Evolutionary conservation across 192 early-diverging fungal species (phyloP).

Genomic region (Linnemannia elongata): DNA sequence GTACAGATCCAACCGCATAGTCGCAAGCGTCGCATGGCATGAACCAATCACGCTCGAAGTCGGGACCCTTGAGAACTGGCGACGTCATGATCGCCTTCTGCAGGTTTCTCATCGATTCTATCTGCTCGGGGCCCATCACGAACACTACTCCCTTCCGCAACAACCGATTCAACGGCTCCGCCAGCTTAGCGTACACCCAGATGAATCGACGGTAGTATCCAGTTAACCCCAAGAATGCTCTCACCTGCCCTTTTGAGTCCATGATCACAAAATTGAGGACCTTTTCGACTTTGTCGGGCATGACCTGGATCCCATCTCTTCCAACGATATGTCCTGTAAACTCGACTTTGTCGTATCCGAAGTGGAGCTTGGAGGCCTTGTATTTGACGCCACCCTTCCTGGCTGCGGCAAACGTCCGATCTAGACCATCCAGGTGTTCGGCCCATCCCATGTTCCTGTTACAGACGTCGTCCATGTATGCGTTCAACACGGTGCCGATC

Average conservation of each 20-base stretch:
- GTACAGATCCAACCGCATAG: background rate
- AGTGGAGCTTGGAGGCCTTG: background rate
- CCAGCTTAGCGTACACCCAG: background rate
- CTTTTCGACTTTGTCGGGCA: background rate
- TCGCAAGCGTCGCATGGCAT: background rate
- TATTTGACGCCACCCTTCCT: background rate
- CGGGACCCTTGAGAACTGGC: background rate
- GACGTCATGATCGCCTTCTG: background rate
- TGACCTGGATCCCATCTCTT: background rate
- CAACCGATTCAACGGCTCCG: background rate
- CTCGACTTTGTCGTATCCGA: background rate
- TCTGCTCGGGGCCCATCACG: background rate
- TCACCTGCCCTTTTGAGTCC: background rate
- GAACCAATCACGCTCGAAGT: background rate
- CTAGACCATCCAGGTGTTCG: background rate
- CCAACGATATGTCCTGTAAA: background rate
- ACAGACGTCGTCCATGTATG: background rate
- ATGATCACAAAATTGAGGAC: background rate
- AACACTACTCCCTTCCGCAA: background rate
- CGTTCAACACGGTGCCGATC: background rate
- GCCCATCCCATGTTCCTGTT: background rate
- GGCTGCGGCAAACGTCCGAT: background rate
- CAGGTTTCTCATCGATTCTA: background rate
- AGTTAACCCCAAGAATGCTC: background rate
- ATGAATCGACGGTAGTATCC: background rate